Evolutionary conservation across 2,329 filamentous ascomycete species (phyloP), one percentile per base, ranked within the genome.

Genomic region (Aspergillus oerlinghausenensis): DNA sequence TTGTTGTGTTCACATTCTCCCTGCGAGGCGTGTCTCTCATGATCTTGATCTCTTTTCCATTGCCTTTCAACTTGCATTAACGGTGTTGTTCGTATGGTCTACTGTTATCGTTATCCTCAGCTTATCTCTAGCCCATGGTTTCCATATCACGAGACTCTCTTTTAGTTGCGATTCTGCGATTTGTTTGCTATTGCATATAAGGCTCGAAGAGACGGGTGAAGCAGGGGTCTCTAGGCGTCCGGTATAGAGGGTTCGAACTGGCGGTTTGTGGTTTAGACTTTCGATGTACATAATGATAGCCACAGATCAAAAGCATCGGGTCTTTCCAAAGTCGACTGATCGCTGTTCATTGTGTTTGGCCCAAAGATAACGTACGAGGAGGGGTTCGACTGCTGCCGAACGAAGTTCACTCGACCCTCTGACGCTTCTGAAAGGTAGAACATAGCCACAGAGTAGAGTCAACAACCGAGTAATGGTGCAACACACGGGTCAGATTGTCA

Each of bases 251-350:
- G 56, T 54, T 55, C 42, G 45, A 17, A 26, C 42, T 42, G 51
- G 43, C 51, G 54, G 50, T 28, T 40, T 43, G 56, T 42, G 54
- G 60, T 60, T 63, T 56, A 63, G 38, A 52, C 28, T 51, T 52
- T 54, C 40, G 50, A 57, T 66, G 64, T 66, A 65, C 58, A 66
- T 65, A 66, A 62, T 60, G 49, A 57, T 58, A 60, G 59, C 63
- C 21, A 50, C 50, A 26, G 38, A 53, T 51, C 42, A 51, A 38
- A 50, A 51, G 19, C 29, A 42, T 45, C 43, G 21, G 40, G 23
- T 49, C 43, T 35, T 32, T 35, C 49, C 43, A 47, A 47, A 14
- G 21, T 7, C 8, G 35, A 17, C n/a, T 49, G 42, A 17, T 32
- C 11, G 25, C 17, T 21, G 28, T 25, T 45, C 50, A 45, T 45